Evolutionary conservation across 2,329 filamentous ascomycete genomes (phyloP).

Genomic region (Aspergillus glaucus): DNA sequence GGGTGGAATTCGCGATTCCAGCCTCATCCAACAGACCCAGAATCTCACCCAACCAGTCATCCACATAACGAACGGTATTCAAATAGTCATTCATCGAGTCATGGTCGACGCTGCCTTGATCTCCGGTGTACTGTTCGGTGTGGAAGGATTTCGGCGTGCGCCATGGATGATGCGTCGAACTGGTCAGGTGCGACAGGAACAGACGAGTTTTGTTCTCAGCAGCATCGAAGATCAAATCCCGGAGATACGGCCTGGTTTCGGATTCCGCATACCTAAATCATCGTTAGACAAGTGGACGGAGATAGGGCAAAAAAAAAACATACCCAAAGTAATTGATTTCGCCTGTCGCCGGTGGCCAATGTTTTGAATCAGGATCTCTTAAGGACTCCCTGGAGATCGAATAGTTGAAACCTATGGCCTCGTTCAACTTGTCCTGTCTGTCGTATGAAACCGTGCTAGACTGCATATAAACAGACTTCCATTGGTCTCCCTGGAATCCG

Average conservation of each 20-base stretch:
- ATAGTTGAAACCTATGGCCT: conserved; percentile 30
- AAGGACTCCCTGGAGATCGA: conserved; percentile 24
- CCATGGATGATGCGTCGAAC: conserved; percentile 41
- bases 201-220: conserved; percentile 25
- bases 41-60: conserved; percentile 40
- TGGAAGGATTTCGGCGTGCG: conserved; percentile 27
- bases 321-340: conserved; percentile 43
- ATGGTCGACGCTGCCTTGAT: conserved; percentile 20
- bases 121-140: conserved; percentile 20
- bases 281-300: not conserved
- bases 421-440: conserved; percentile 27
- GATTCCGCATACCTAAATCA: conserved; percentile 29
- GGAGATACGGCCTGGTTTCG: conserved; percentile 34
- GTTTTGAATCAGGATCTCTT: conserved; percentile 20
- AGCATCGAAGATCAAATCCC: conserved; percentile 23
- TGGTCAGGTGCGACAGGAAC: conserved; percentile 30
- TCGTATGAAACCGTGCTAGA: conserved; percentile 36
- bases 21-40: conserved; percentile 39
- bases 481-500: conserved; percentile 15
- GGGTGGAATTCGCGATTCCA: conserved; percentile 40
- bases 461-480: conserved; percentile 35
- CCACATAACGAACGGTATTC: conserved; percentile 40
- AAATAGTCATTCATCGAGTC: conserved; percentile 39
- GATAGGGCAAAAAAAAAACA: not conserved
- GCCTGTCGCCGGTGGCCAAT: conserved; percentile 26